Percentiles rank a stretch among this genome's conserved stretches.
phyloP scores from a whole-genome alignment of 805 yeast genomes.

The Gaillardinia entomophila region DNA sequence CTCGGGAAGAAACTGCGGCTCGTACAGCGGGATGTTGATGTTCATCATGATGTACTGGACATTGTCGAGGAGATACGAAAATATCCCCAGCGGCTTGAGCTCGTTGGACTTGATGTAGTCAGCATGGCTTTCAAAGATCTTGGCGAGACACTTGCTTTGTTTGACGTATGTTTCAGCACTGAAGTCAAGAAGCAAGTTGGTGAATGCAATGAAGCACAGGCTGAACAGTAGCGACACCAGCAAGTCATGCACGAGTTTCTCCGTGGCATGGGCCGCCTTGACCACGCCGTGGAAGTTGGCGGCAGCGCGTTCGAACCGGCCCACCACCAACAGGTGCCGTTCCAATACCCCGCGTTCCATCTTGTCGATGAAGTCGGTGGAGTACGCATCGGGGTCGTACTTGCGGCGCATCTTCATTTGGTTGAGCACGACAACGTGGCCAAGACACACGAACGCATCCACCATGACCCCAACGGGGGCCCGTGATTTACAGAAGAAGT shows the following conservation, averaged over 20 bases:
- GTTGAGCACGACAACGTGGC: slow-evolving; percentile 9
- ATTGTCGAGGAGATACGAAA: slow-evolving; percentile 5
- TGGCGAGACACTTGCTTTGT: slow-evolving; percentile 3
- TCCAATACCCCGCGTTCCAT: slow-evolving; percentile 10
- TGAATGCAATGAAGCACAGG: slow-evolving; percentile 3
- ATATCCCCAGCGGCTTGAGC: not conserved
- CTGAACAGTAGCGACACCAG: not conserved
- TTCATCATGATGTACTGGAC: slow-evolving; percentile 9
- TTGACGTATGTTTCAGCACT: slow-evolving; percentile 8
- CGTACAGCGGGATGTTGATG: slow-evolving; percentile 8
- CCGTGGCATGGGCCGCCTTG: not conserved
- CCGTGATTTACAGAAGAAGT: slow-evolving; percentile 2
- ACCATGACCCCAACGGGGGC: slow-evolving; percentile 3
- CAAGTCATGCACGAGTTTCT: not conserved
- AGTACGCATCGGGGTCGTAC: not conserved
- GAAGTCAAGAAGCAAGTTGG: slow-evolving; percentile 5
- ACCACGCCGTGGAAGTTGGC: too few species aligned
- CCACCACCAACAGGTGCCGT: slow-evolving; percentile 1
- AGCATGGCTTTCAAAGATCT: slow-evolving; percentile 3
- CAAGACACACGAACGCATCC: slow-evolving; percentile 11
- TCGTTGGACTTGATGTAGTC: not conserved
- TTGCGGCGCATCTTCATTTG: slow-evolving; percentile 3
- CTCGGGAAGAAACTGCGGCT: slow-evolving; percentile 4
- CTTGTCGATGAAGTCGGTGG: not conserved
- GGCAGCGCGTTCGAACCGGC: not conserved